These are phyloP conservation scores for Venturiaceae sp. DNA, from an alignment of 2,329 filamentous ascomycete species.

Conservation along the genomic window DNA sequence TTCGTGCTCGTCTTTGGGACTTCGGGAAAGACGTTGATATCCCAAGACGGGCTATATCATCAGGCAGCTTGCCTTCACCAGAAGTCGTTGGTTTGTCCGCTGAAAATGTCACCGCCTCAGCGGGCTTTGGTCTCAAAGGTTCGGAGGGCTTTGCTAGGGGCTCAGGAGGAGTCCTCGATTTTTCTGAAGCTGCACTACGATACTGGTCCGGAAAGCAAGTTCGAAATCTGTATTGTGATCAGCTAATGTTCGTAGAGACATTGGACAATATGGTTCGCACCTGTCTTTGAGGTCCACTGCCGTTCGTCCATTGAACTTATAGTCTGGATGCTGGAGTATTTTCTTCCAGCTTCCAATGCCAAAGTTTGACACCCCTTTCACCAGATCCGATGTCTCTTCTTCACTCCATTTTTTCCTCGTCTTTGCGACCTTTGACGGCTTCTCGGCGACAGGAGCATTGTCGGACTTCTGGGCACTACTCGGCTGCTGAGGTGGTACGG, in stretches of 20 bases:
- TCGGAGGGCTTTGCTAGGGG: neutral
- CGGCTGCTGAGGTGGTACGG: neutral
- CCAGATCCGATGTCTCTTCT: constrained; percentile 48
- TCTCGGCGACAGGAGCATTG: constrained; percentile 12
- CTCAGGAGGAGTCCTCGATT: neutral
- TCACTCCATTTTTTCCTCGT: constrained; percentile 53
- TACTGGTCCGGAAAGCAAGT: constrained; percentile 44
- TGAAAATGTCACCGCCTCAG: neutral
- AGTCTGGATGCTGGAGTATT: constrained; percentile 47
- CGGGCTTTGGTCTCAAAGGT: neutral
- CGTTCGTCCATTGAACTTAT: constrained; percentile 46
- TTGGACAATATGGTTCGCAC: neutral
- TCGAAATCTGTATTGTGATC: constrained; percentile 21
- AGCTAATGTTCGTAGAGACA: neutral
- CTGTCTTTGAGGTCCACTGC: constrained; percentile 55
- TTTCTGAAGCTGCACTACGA: constrained; percentile 15
- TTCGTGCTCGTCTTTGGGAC: constrained; percentile 41
- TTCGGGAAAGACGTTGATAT: constrained; percentile 40
- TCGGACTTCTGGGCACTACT: neutral
- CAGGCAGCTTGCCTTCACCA: constrained; percentile 16
- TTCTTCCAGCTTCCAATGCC: constrained; percentile 57
- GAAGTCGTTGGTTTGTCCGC: constrained; percentile 4
- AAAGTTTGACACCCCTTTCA: constrained; percentile 49
- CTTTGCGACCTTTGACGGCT: constrained; percentile 35
- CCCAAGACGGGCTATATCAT: constrained; percentile 32